phyloP scores from a whole-genome alignment of 2,329 filamentous ascomycete genomes.

The Fusarium sp. region DNA sequence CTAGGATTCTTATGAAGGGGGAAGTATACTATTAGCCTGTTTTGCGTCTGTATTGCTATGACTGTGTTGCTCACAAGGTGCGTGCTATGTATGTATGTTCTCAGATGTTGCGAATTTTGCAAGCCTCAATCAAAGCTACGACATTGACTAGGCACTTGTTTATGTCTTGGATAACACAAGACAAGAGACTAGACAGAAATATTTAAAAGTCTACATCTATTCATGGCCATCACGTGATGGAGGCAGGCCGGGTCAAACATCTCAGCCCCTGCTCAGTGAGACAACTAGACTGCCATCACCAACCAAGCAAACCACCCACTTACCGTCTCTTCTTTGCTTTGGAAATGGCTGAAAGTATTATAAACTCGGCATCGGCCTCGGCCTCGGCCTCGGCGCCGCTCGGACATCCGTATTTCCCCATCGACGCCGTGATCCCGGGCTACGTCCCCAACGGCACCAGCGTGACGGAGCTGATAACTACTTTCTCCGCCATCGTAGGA shows the following conservation, averaged over 20 bases:
- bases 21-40: conserved; percentile 55
- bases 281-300: too few relatives aligned
- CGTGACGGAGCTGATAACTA: conserved; percentile 52
- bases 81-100: background rate
- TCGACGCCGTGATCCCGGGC: conserved; percentile 54
- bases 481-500: conserved; percentile 51
- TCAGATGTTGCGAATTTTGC: background rate
- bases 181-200: too few relatives aligned
- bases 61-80: background rate
- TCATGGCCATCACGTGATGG: conserved; percentile 20
- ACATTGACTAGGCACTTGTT: background rate
- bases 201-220: background rate
- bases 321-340: background rate
- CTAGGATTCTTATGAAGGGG: conserved; percentile 62
- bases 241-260: background rate
- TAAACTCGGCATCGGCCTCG: conserved; percentile 9
- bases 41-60: background rate
- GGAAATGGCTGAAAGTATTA: conserved; percentile 6
- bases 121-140: background rate
- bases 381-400: conserved; percentile 2
- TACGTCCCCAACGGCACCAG: conserved; percentile 60
- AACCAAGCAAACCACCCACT: background rate
- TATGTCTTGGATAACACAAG: background rate
- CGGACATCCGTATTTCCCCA: conserved; percentile 64
- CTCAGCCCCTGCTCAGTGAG: background rate